A percentile compares a stretch with the other conserved stretches of the same genome.
Conservation (phyloP, 805 yeast species). For the Candida adriatica region DNA sequence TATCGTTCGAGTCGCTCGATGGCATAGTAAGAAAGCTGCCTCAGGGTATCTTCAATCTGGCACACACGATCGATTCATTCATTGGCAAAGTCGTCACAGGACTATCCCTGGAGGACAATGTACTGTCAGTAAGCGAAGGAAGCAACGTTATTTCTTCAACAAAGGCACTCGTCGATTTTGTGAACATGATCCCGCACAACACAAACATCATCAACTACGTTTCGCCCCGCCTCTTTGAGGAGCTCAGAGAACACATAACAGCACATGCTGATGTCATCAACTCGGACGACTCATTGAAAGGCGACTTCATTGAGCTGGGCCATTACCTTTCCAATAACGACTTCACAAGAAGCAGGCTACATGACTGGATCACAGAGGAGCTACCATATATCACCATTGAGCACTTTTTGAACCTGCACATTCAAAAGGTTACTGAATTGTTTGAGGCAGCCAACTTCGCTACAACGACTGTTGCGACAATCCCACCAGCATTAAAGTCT, state of each 20-base stretch:
- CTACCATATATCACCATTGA: constrained; percentile 16
- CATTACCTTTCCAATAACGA: constrained; percentile 9
- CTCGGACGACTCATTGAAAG: constrained; percentile 6
- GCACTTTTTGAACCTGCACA: constrained; percentile 16
- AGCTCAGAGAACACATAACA: constrained; percentile 16
- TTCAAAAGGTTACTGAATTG: constrained; percentile 12
- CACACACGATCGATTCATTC: constrained; percentile 14
- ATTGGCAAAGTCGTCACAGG: constrained; percentile 8
- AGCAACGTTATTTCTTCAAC: constrained; percentile 11
- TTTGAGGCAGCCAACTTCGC: constrained; percentile 8
- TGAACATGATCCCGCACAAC: constrained; percentile 13
- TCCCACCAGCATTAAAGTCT: too few species aligned
- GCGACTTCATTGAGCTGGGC: constrained; percentile 13
- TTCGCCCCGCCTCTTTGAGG: constrained; percentile 16
- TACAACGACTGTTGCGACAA: too few species aligned
- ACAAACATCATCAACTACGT: constrained; percentile 16
- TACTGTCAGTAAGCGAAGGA: constrained; percentile 1
- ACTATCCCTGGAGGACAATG: constrained; percentile 6
- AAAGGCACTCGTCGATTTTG: constrained; percentile 14
- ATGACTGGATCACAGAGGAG: constrained; percentile 20
- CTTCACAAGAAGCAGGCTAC: constrained; percentile 17
- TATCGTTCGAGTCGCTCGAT: constrained; percentile 11
- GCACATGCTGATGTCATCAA: constrained; percentile 14
- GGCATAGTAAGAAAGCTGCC: constrained; percentile 8
- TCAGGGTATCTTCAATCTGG: constrained; percentile 10